A percentile compares a stretch with the other conserved stretches of the same genome.
Evolutionary conservation across 1,284 basidiomycete genomes (phyloP).

Genomic region (Fomitiporia mediterranea): DNA sequence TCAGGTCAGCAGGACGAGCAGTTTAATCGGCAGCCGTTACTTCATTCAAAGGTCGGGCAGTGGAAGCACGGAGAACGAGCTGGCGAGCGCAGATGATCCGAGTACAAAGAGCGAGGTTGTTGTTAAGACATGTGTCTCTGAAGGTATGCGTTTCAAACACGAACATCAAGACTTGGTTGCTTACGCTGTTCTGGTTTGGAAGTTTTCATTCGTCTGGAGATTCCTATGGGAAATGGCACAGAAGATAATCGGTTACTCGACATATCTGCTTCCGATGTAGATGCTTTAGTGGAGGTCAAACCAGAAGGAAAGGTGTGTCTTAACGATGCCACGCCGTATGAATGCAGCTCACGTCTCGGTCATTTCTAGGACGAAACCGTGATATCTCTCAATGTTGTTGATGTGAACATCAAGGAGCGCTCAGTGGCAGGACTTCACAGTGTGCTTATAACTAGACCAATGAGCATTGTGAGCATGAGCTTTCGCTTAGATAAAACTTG

Average conservation of each 20-base stretch:
- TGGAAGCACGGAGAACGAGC: constrained; percentile 35
- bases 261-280: constrained; percentile 57
- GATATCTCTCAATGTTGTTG: constrained; percentile 58
- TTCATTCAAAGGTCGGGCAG: constrained; percentile 57
- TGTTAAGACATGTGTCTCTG: constrained; percentile 49
- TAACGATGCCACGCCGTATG: background rate
- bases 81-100: constrained; percentile 26
- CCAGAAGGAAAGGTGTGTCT: constrained; percentile 60
- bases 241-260: constrained; percentile 35
- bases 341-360: constrained; percentile 1
- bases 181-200: background rate
- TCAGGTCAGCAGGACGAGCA: constrained; percentile 51
- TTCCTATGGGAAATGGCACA: constrained; percentile 28
- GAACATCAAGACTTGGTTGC: background rate
- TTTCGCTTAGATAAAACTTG: background rate
- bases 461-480: background rate
- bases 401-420: constrained; percentile 50
- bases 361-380: constrained; percentile 62
- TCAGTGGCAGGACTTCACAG: background rate
- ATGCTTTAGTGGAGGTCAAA: constrained; percentile 61
- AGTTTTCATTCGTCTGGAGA: constrained; percentile 42
- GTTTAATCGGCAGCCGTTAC: constrained; percentile 80
- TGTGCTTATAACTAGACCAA: background rate
- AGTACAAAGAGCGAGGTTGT: constrained; percentile 38
- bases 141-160: constrained; percentile 40